These are phyloP conservation scores for Brassica nigra DNA, from an alignment of 345 rosid species.

Conservation along the genomic window DNA sequence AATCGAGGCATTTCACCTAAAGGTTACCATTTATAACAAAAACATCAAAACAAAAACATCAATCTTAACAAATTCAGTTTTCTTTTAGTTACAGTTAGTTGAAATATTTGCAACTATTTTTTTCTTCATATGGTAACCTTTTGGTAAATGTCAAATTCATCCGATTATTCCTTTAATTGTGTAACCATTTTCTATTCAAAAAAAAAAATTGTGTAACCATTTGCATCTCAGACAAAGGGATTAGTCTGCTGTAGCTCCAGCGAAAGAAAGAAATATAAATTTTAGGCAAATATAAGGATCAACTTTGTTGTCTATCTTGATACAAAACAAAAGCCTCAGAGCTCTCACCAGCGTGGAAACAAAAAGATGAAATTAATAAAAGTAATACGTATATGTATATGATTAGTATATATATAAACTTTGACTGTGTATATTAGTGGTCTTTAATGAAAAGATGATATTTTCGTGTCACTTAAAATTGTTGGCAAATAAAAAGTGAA, in stretches of 20 bases:
- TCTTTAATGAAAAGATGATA: not conserved
- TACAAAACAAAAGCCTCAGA: not conserved
- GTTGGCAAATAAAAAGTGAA: not conserved
- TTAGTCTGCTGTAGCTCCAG: not conserved
- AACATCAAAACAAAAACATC: no score
- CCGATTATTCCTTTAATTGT: not conserved
- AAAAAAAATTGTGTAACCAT: not conserved
- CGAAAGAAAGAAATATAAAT: not conserved
- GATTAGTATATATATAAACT: no score
- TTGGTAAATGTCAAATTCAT: not conserved
- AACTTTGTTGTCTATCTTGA: not conserved
- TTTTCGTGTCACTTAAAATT: not conserved
- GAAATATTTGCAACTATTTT: no score
- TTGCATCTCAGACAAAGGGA: not conserved
- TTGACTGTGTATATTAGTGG: not conserved
- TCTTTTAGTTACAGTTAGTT: not conserved
- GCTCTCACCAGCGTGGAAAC: not conserved
- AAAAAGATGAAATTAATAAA: not conserved
- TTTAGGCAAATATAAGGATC: slow-evolving; percentile 7
- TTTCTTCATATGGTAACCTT: not conserved
- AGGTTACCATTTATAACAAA: not conserved
- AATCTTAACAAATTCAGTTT: not conserved
- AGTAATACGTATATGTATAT: not conserved
- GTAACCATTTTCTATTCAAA: no score
- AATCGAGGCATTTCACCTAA: no score